Evolutionary conservation across 257 asterid genomes (phyloP), one percentile per base, ranked within the genome.

Genomic region (Plectranthus barbatus): DNA sequence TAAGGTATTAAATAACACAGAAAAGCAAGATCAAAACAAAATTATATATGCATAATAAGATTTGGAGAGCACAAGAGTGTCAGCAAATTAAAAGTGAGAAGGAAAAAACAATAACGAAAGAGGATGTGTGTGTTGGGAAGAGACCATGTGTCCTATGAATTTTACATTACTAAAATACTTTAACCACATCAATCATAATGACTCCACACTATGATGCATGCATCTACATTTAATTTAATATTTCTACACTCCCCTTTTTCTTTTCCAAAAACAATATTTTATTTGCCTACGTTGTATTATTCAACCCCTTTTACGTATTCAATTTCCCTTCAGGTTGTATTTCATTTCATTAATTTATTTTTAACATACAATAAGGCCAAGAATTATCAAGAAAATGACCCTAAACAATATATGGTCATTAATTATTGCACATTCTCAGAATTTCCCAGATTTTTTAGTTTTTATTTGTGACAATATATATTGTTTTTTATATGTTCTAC

Each of bases 161-260:
- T 60, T 18, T 11, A 21, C 34, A 47, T 47, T 62, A 31, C 45
- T 55, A 7, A 3, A 47, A 51, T 51, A 29, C 13, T 42, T 69
- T 14, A 52, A 48, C 40, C 13, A 23, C 37, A 24, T 18, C 45
- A 29, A 56, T 57, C 63, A 60, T 24, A 50, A 52, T 42, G 49
- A 58, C 40, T 58, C 50, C 31, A 66, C 58, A 42, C 20, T 67
- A n/a, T 44, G 71, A 71, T 75, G 67, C 67, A 71, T 61, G 68
- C 64, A 75, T 70, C 64, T 39, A 18, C 51, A 64, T 2, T 47
- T 7, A 36, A 31, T 52, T 10, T 5, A 37, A 9, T 23, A 23
- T 23, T 3, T n/a, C 34, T 9, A 62, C 15, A 21, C 9, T 51
- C 40, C 20, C 42, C 7, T 45, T 11, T 33, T 62, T 62, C 24